Evolutionary conservation across 345 rosid species (phyloP).

Genomic region (Stellera chamaejasme): DNA sequence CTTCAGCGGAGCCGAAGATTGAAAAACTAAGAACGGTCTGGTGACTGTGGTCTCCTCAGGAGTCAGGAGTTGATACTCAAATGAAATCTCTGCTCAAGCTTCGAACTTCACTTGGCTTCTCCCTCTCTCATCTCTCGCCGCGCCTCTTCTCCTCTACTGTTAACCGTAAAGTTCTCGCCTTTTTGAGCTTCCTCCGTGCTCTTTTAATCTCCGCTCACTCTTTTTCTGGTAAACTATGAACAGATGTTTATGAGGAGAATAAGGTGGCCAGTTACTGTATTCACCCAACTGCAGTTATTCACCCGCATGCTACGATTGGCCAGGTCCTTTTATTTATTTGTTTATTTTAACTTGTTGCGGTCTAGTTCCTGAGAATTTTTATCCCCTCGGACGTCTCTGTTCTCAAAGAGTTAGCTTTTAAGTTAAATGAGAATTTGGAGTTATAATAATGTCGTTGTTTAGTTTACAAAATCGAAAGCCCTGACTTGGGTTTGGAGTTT

Average conservation of each 20-base stretch:
- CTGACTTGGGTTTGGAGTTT: not conserved
- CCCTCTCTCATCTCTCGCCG: slow-evolving; percentile 15
- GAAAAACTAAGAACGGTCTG: too few relatives aligned
- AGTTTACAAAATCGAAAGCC: too few relatives aligned
- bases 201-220: not conserved
- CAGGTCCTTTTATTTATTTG: slow-evolving; percentile 50
- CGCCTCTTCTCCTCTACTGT: slow-evolving; percentile 30
- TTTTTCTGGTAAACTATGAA: not conserved
- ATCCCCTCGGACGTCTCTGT: not conserved
- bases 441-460: too few relatives aligned
- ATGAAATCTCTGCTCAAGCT: slow-evolving; percentile 47
- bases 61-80: too few relatives aligned
- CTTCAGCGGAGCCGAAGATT: too few relatives aligned
- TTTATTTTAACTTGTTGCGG: too few relatives aligned
- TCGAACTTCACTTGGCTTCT: slow-evolving; percentile 21
- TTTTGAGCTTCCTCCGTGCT: slow-evolving; percentile 2
- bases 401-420: not conserved
- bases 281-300: slow-evolving; percentile 69
- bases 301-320: slow-evolving; percentile 72
- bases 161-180: slow-evolving; percentile 21
- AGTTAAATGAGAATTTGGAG: not conserved
- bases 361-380: too few relatives aligned
- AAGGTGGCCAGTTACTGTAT: slow-evolving; percentile 27
- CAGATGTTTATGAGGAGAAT: slow-evolving; percentile 28
- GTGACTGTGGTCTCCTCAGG: too few relatives aligned